Evolutionary conservation across 2,329 filamentous ascomycete genomes (phyloP).

Genomic region (Cladosporium sp.): DNA sequence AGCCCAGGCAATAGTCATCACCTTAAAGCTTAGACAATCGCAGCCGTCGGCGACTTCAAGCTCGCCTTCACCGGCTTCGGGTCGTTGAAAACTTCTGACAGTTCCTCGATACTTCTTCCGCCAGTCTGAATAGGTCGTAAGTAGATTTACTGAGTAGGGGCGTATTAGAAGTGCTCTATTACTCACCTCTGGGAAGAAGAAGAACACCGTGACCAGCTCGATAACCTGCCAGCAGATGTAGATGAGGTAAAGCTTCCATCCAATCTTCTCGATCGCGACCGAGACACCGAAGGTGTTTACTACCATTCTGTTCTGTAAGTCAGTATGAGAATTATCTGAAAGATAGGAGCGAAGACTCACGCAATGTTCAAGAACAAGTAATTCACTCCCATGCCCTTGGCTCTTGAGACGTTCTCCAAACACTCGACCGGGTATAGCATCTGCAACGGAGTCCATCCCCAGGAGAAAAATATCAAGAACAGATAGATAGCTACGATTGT

Average conservation of each 20-base stretch:
- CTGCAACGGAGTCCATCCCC: constrained; percentile 33
- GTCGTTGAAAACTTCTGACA: neutral
- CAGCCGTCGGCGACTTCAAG: neutral
- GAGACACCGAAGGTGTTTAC: neutral
- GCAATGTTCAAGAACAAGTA: neutral
- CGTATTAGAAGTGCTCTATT: no score
- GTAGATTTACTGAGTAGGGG: no score
- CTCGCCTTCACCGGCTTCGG: neutral
- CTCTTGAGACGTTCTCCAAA: constrained; percentile 32
- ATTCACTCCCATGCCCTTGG: constrained; percentile 18
- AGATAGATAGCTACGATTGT: constrained; percentile 34
- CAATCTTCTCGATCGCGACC: neutral
- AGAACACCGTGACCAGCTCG: neutral
- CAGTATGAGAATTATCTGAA: neutral
- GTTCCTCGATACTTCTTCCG: neutral
- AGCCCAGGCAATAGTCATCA: no score
- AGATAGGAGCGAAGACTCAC: neutral
- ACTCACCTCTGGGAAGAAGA: neutral
- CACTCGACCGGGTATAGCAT: constrained; percentile 33
- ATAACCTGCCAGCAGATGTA: neutral
- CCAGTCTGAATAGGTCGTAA: neutral
- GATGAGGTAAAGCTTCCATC: constrained; percentile 1
- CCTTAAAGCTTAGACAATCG: no score
- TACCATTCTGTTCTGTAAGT: neutral
- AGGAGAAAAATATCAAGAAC: constrained; percentile 30